Conservation (phyloP, 1,139 yeast species). For the Ashbya aceris region DNA sequence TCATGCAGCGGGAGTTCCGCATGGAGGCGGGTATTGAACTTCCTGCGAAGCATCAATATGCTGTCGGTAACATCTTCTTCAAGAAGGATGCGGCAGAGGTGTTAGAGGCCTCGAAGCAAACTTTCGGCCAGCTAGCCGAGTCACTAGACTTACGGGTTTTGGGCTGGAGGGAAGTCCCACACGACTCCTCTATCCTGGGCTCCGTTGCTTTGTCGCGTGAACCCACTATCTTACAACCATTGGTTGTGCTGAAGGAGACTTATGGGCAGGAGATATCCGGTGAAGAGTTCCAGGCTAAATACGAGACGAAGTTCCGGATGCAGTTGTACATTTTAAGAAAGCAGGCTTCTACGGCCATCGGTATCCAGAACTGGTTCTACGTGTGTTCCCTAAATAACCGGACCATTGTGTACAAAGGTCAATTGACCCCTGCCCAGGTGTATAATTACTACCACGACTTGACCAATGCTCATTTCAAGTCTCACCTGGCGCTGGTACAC, state of each 20-base stretch:
- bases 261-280: constrained; percentile 35
- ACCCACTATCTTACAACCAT: constrained; percentile 83
- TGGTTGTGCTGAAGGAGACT: constrained; percentile 60
- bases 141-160: constrained; percentile 72
- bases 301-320: constrained; percentile 66
- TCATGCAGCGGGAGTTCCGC: constrained; percentile 75
- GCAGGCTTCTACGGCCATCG: constrained; percentile 83
- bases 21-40: constrained; percentile 37
- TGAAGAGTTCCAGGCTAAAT: constrained; percentile 46
- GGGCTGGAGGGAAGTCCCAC: constrained; percentile 96
- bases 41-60: constrained; percentile 81
- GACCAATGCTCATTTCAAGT: constrained; percentile 84
- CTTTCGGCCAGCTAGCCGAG: constrained; percentile 73
- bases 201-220: constrained; percentile 93
- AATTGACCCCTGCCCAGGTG: constrained; percentile 92
- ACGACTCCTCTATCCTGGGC: constrained; percentile 84
- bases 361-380: constrained; percentile 95
- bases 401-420: constrained; percentile 95
- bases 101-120: constrained; percentile 56
- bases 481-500: constrained; percentile 93
- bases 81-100: constrained; percentile 49
- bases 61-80: constrained; percentile 90
- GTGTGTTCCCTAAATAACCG: constrained; percentile 85
- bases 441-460: constrained; percentile 90
- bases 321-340: constrained; percentile 80